Evolutionary conservation across 352 stramenopile species (phyloP).

Genomic region (Phytophthora multivora): DNA sequence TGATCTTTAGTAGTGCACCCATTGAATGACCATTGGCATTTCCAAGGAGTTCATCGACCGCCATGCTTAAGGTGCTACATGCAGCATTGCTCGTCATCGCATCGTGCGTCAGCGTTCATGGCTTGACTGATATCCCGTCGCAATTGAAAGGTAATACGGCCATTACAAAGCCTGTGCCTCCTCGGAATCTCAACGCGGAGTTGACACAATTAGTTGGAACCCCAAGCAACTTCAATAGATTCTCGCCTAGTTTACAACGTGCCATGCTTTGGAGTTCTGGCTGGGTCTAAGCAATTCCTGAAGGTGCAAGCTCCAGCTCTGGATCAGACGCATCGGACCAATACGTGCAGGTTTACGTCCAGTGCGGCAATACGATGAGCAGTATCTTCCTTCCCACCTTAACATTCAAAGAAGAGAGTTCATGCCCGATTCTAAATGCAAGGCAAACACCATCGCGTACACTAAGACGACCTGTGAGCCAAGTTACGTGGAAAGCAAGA

Average conservation of each 20-base stretch:
- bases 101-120: no score
- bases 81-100: no score
- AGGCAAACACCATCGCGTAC: constrained; percentile 11
- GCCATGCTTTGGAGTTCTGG: constrained; percentile 37
- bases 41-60: no score
- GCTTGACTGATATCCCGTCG: no score
- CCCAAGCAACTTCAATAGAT: neutral
- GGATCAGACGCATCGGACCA: neutral
- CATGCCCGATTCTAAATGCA: constrained; percentile 27
- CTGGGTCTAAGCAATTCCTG: constrained; percentile 7
- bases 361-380: constrained; percentile 34
- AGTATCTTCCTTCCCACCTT: constrained; percentile 10
- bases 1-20: no score
- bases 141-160: neutral
- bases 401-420: constrained; percentile 1
- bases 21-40: no score
- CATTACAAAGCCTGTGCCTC: neutral
- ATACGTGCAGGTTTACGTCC: constrained; percentile 38
- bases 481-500: constrained; percentile 5
- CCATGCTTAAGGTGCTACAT: no score
- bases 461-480: constrained; percentile 17
- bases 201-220: neutral
- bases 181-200: neutral
- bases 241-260: constrained; percentile 26
- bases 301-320: neutral